These are phyloP conservation scores for Mycena maculata DNA, from an alignment of 768 basidiomycete species.

Conservation along the genomic window DNA sequence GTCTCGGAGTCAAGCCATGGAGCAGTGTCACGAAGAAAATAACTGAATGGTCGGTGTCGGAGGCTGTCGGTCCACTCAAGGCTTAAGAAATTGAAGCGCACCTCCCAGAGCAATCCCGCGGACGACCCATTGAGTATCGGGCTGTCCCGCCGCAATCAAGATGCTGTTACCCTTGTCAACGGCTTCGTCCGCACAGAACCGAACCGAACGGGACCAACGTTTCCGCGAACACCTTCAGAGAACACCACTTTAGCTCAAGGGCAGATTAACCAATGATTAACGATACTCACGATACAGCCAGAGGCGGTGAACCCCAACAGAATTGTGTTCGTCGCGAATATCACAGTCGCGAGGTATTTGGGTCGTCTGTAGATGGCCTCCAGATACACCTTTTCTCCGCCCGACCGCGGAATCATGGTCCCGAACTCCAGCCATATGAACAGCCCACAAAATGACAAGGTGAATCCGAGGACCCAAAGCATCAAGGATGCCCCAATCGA, in stretches of 20 bases:
- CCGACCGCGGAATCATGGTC: conserved; percentile 77
- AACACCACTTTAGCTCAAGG: conserved; percentile 27
- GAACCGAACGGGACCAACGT: conserved; percentile 54
- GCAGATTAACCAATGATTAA: background rate
- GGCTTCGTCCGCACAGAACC: conserved; percentile 35
- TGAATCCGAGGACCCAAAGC: conserved; percentile 77
- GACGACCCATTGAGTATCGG: conserved; percentile 58
- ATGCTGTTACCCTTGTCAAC: conserved; percentile 50
- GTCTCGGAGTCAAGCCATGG: conserved; percentile 62
- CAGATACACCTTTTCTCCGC: conserved; percentile 81
- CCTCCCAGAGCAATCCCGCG: conserved; percentile 71
- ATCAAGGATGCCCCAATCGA: conserved; percentile 75
- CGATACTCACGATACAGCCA: conserved; percentile 59
- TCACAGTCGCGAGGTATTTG: conserved; percentile 66
- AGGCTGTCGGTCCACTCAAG: conserved; percentile 58
- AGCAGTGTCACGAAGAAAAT: conserved; percentile 62
- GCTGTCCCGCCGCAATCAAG: conserved; percentile 56
- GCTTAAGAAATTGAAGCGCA: conserved; percentile 35
- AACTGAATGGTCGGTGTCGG: conserved; percentile 51
- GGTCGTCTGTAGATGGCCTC: conserved; percentile 73
- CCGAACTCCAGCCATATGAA: conserved; percentile 81
- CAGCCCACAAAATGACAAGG: conserved; percentile 71
- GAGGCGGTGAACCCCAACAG: conserved; percentile 56
- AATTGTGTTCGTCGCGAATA: conserved; percentile 65
- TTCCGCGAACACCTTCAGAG: conserved; percentile 49